Evolutionary conservation across 176 grass and related monocot genomes (phyloP).

Genomic region (Aegilops sharonensis): DNA sequence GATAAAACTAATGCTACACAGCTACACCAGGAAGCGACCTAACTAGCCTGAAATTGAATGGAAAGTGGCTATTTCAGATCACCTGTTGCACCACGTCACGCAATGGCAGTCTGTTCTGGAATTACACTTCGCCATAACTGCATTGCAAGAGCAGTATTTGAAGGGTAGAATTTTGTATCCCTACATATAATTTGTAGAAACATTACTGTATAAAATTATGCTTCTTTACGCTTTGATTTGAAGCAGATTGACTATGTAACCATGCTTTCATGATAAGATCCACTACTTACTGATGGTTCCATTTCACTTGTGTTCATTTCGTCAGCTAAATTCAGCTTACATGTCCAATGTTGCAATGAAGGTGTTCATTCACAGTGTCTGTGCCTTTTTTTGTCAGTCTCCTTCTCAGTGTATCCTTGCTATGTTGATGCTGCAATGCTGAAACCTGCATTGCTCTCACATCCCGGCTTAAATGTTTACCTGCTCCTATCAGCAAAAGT

Average conservation of each 20-base stretch:
- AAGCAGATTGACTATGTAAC: not conserved
- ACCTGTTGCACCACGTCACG: no score
- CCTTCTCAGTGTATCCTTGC: not conserved
- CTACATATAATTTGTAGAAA: no score
- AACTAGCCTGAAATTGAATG: no score
- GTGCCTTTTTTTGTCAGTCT: constrained; percentile 31
- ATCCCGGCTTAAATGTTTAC: not conserved
- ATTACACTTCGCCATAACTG: no score
- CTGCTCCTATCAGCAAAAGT: not conserved
- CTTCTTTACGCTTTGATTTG: no score
- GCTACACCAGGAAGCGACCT: no score
- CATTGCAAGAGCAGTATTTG: constrained; percentile 74
- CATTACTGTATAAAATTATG: no score
- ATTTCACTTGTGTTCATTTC: constrained; percentile 37
- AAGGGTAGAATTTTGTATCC: constrained; percentile 59
- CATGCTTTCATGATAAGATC: not conserved
- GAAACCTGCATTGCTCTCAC: not conserved
- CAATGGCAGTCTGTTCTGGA: no score
- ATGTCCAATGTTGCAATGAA: constrained; percentile 98
- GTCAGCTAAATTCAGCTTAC: constrained; percentile 87
- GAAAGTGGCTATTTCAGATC: no score
- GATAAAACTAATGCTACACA: no score
- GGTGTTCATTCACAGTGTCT: constrained; percentile 94
- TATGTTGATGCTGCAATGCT: constrained; percentile 18
- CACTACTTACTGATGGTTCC: constrained; percentile 24